Conservation (phyloP, 179 eudicot genomes). For the Vitellaria paradoxa region DNA sequence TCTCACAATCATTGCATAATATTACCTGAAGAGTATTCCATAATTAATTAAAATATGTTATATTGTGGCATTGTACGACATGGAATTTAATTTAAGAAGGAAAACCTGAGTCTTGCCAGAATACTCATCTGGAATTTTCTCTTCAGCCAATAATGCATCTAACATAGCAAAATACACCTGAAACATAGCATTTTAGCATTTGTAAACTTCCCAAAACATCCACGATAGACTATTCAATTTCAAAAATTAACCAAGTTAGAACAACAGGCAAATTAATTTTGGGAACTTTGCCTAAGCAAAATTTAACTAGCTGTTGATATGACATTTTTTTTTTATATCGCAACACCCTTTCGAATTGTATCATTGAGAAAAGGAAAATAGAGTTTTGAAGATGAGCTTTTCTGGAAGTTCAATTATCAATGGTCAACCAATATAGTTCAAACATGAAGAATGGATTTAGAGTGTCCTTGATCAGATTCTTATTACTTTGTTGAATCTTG, state of each 20-base stretch:
- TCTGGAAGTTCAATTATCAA: neutral
- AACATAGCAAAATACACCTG: slow-evolving; percentile 91
- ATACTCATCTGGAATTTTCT: slow-evolving; percentile 78
- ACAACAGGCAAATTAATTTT: neutral
- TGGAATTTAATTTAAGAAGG: neutral
- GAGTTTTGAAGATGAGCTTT: neutral
- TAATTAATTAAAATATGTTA: neutral
- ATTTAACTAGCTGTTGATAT: neutral
- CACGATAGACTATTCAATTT: slow-evolving; percentile 1
- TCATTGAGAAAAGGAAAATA: neutral
- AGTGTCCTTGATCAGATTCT: neutral
- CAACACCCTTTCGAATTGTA: neutral
- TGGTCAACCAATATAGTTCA: neutral
- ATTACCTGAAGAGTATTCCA: slow-evolving; percentile 53
- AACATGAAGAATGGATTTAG: neutral
- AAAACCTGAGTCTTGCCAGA: slow-evolving; percentile 76
- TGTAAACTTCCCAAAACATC: neutral
- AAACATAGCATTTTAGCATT: slow-evolving; percentile 11
- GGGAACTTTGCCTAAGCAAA: slow-evolving; percentile 4
- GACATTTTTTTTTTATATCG: neutral
- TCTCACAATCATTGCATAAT: slow-evolving; percentile 93
- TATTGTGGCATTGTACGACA: neutral
- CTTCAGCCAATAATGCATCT: slow-evolving; percentile 87
- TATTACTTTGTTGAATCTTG: neutral
- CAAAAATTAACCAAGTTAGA: neutral